Evolutionary conservation across 2,329 filamentous ascomycete species (phyloP), one percentile per base, ranked within the genome.

Genomic region (Metarhizium album): DNA sequence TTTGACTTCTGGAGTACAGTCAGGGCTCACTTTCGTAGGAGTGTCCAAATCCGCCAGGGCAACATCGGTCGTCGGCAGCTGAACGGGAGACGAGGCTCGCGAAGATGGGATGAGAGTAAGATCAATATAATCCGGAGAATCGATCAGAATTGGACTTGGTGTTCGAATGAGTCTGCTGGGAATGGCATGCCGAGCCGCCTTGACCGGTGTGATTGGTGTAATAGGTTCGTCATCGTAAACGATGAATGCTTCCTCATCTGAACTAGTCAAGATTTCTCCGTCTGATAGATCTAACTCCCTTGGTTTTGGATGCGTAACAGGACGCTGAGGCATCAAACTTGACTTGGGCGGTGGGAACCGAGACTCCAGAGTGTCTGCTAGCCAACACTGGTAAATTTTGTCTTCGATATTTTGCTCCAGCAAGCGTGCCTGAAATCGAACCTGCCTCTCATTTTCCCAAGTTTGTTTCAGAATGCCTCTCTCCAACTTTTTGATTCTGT

Each of bases 401-500:
- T 85, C 76, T 35, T 79, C 75, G 68, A 35, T 69, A 75, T 11
- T 68, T 65, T 46, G 82, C 22, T 43, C 20, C 14, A 43, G 40
- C 20, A 24, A 43, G 6, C 40, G 40, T 43, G 40, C 81, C 58
- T 81, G 78, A 5, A 66, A 68, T 24, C 71, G 67, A 14, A 93
- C 61, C 14, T 82, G 73, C 1, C 65, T 58, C 22, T 70, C 67
- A 7, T 69, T 76, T 11, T 66, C 63, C 78, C 83, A 88, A 29
- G 71, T 62, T 16, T 75, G 67, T 1, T 62, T 57, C 22, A 72
- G 55, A 33, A 89, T 78, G 20, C 80, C 74, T 1, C 70, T 58
- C 9, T 73, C 72, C 16, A 82, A 64, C 45, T 75, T 80, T n/a
- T 63, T 61, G 29, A 91, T 70, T 9, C 84, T 80, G 2, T 59